Evolutionary conservation across 129 eudicot genomes (phyloP), one percentile per base, ranked within the genome.

Genomic region (Chrysanthemum makinoi): DNA sequence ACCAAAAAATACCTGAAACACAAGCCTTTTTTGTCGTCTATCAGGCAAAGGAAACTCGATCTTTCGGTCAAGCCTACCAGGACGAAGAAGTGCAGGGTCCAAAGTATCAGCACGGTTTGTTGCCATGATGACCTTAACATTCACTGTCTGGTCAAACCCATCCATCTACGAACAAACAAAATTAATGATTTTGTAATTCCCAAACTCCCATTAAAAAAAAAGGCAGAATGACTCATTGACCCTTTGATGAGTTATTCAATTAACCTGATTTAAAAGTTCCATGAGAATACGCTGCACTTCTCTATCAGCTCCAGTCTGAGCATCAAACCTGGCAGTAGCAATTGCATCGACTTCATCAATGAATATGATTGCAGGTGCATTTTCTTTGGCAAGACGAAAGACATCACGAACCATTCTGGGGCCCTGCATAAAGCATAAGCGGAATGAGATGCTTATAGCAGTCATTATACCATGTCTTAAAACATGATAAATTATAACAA

Each of bases 371-470:
- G 96, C 95, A 54, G 96, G 96, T 2, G 97, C 96, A 60, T 91
- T 88, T 80, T 91, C 96, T 79, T 88, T 88, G 24, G 96, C 96
- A 35, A 91, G 93, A 15, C 96, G 90, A 51, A 91, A 91, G 10
- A 91, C 96, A 80, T 91, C 97, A 82, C 97, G 96, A 22, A 91
- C 96, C 97, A 91, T 91, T 70, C 97, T 64, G 0, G 97, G 96
- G 55, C 97, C 97, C 97, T 91, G 75, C 51, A 72, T 47, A 43
- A 33, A 61, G 8, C 43, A 30, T 50, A 11, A 14, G 19, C 20
- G 0, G n/a, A 20, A 63, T 64, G 51, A 39, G 53, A 64, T 35
- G 10, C 43, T 64, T 1, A 28, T 28, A 9, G 5, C 26, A 24
- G 8, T 55, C 18, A 18, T 54, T 24, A 57, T 19, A 57, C 22